Evolutionary conservation across 2,329 filamentous ascomycete species (phyloP), one percentile per base, ranked within the genome.

Genomic region (Alternaria sp.): DNA sequence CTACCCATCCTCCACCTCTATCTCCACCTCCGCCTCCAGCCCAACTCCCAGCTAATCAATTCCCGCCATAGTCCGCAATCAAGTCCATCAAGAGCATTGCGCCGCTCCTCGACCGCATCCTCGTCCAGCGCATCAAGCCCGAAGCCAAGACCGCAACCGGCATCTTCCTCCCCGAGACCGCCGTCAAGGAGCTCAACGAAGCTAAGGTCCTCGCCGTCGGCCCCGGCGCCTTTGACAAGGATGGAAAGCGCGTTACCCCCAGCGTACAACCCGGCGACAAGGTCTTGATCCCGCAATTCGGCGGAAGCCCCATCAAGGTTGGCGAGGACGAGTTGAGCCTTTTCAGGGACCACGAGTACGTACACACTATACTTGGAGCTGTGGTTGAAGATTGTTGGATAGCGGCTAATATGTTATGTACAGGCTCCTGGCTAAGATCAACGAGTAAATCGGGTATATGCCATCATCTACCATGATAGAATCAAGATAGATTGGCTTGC

Each of bases 351-450:
- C 92, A 93, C 86, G 96, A 99, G 95, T 98, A 90, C 84, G 94
- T 91, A 43, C 17, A 13, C 25, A 32, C 46, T 12, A 15, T 23
- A 57, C 1, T 17, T 8, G 1, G 7, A 6, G 12, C 10, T 13
- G 50, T 32, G 19, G 17, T 8, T 30, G 26, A 1, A 45, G 11
- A 4, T 21, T 46, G 6, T 19, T 1, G 30, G 12, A 49, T 21
- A n/a, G 26, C n/a, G n/a, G 23, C 65, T 67, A 46, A 67, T 15
- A n/a, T 45, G 19, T 17, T 2, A 23, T 75, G 12, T 23, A n/a
- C 75, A 97, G 95, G 82, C 93, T 99, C 74, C 89, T 99, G 66
- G 96, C 96, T 82, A 99, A 98, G 91, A 97, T 99, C 88, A 97
- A 93, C 85, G 95, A 98, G 88, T 97, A 92, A 60, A 74, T 51